phyloP scores from a whole-genome alignment of 345 rosid genomes.

The Camelina laxa region DNA sequence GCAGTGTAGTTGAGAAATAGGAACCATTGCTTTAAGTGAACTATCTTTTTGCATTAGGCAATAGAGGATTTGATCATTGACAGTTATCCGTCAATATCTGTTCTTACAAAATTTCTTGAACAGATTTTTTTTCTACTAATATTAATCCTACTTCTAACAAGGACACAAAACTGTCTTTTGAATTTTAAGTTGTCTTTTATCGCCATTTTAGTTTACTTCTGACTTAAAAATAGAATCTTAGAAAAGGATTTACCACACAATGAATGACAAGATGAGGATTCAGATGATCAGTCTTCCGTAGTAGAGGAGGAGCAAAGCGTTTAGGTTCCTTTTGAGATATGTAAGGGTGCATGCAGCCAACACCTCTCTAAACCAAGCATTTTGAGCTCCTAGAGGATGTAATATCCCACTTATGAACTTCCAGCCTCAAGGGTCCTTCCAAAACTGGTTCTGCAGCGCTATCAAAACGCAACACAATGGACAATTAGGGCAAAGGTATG shows the following conservation, averaged over 20 bases:
- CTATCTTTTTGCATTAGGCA: neutral
- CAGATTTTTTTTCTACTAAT: neutral
- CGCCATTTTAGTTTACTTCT: neutral
- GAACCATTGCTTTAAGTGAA: neutral
- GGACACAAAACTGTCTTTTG: neutral
- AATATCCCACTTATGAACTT: neutral
- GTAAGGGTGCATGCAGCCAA: neutral
- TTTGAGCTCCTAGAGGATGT: neutral
- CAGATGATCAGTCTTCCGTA: neutral
- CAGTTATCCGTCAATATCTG: neutral
- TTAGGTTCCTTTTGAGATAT: neutral
- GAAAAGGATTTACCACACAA: neutral
- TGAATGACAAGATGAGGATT: neutral
- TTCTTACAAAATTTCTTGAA: neutral
- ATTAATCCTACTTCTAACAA: neutral
- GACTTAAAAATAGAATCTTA: neutral
- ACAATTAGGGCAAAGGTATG: neutral
- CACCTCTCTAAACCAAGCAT: neutral
- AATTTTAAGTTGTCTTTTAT: neutral
- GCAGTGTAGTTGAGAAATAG: constrained; percentile 11
- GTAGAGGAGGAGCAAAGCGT: neutral
- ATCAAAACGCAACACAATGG: neutral
- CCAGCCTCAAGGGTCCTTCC: neutral
- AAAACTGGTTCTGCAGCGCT: neutral
- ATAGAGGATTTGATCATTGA: neutral